These are phyloP conservation scores for Cyberlindnera sargentensis DNA, from an alignment of 805 yeast genomes.

Conservation along the genomic window DNA sequence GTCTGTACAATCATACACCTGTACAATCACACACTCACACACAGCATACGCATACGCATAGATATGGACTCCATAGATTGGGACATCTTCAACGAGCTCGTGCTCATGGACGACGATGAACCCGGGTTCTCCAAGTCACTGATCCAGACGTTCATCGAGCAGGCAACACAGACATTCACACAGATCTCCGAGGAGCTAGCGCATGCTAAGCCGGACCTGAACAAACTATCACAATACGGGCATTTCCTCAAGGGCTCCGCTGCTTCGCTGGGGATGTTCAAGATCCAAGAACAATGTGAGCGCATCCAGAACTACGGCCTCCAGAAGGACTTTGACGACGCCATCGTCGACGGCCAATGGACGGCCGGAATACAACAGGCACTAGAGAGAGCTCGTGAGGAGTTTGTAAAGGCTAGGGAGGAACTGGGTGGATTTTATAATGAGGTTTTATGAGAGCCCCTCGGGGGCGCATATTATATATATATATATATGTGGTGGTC, in stretches of 20 bases:
- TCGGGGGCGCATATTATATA: background rate
- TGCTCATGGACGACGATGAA: conserved; percentile 95
- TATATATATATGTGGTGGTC: too few species aligned
- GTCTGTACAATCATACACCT: too few species aligned
- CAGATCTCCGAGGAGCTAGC: conserved; percentile 50
- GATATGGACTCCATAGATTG: conserved; percentile 67
- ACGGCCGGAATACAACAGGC: conserved; percentile 44
- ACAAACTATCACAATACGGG: conserved; percentile 66
- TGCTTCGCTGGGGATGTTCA: conserved; percentile 81
- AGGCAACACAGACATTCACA: conserved; percentile 72
- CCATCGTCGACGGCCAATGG: conserved; percentile 22
- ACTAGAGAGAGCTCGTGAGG: conserved; percentile 41
- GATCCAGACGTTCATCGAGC: conserved; percentile 81
- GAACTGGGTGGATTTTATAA: conserved; percentile 48
- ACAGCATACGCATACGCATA: conserved; percentile 10
- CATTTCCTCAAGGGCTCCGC: conserved; percentile 95
- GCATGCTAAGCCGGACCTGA: conserved; percentile 33
- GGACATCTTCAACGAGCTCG: conserved; percentile 79
- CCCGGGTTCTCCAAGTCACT: conserved; percentile 80
- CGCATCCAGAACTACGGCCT: conserved; percentile 84
- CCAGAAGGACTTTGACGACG: conserved; percentile 27
- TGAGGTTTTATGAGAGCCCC: conserved; percentile 14
- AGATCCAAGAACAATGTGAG: conserved; percentile 84
- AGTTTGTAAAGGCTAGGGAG: conserved; percentile 41
- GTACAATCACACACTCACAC: background rate